Base-by-base conservation (phyloP, 1,139 yeast species). In the Geotrichum bryndzae region DNA sequence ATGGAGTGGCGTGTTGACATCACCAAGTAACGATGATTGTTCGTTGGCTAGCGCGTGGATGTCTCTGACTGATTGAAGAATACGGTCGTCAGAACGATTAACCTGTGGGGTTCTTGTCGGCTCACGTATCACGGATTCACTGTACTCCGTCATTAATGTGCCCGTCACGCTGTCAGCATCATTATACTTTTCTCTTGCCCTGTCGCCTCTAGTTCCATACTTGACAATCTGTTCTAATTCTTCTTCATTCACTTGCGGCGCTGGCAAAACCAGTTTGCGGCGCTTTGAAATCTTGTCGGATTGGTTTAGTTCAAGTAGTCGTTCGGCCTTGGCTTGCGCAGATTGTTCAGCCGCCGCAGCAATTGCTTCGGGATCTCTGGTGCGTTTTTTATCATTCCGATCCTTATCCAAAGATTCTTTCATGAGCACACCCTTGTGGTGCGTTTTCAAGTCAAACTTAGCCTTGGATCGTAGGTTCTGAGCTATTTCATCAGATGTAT, bases 401-500 rank as follows among this genome's bases (percentile, higher is more conserved):
- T 74, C 61, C 58, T 59, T 66, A 56, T 48, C 68, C 60, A 62
- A 71, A 68, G 69, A 79, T 69, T 72, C 64, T 76, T 68, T 72
- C 77, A 50, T 77, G 75, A 74, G 70, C 5, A 84, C 71, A 1
- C 94, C 92, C 41, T 75, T 76, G 23, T 72, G 73, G 8, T 79
- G 74, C 0, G 86, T 85, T 22, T 73, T 69, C 18, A 72, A 73
- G 62, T 82, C 82, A 72, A 85, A 88, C 11, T 72, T 72, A 1
- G 65, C 68, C 54, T 79, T 73, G 2, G 78, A 82, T 6, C 66
- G 66, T 1, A 71, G 72, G 64, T 85, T 84, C 2, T 66, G 66
- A 2, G 68, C 70, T 15, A 75, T 73, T 70, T 92, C 98, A 41
- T 81, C 84, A 0, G 79, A 70, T 0, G 86, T 84, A 69, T 88